Conservation (phyloP, 2,329 filamentous ascomycete species). For the Alternaria gaisen region DNA sequence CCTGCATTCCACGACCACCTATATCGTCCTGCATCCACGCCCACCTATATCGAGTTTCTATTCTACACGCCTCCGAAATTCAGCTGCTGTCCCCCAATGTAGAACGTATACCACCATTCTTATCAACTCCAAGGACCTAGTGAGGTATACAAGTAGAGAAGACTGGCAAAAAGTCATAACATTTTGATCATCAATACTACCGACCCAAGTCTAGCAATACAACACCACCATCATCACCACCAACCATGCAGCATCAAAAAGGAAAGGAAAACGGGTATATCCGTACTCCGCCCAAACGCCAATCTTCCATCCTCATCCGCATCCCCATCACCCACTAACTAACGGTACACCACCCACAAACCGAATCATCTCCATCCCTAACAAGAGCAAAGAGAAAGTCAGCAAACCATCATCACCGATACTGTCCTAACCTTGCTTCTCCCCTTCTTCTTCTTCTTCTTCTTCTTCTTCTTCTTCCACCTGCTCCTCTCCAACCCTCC, state of each 20-base stretch:
- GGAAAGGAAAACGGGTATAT: constrained; percentile 1
- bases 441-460: too few species aligned
- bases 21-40: too few species aligned
- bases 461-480: too few species aligned
- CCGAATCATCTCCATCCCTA: neutral
- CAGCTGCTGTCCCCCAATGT: too few species aligned
- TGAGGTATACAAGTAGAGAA: too few species aligned
- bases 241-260: neutral
- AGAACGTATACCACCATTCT: too few species aligned
- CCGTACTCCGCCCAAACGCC: neutral
- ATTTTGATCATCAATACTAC: neutral
- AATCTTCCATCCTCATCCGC: neutral
- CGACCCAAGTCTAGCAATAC: neutral
- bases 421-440: neutral
- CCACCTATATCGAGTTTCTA: accelerated
- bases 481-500: too few species aligned
- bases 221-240: neutral
- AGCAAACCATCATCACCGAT: neutral
- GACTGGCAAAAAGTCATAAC: too few species aligned
- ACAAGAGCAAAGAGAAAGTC: neutral
- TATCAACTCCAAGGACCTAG: too few species aligned
- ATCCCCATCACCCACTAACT: neutral
- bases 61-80: accelerated
- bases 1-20: too few species aligned
- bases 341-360: neutral